phyloP scores from a whole-genome alignment of 495 filamentous ascomycete genomes.

The Acidomyces sp. region DNA sequence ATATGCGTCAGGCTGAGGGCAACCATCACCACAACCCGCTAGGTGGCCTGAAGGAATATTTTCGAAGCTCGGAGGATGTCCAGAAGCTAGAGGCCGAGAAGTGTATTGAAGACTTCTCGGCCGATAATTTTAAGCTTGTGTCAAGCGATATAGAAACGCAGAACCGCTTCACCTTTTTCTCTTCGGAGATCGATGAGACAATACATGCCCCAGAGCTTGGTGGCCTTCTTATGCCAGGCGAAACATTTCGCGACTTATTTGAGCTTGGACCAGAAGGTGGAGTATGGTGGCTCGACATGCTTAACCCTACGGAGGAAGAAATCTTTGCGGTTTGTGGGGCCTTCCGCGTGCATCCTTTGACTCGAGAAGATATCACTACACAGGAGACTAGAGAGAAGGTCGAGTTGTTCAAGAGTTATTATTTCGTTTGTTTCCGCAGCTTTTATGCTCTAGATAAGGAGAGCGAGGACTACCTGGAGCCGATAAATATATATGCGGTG shows the following conservation, averaged over 20 bases:
- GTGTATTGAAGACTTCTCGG: slow-evolving; percentile 1
- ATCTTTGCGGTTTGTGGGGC: slow-evolving; percentile 76
- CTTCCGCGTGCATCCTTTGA: slow-evolving; percentile 86
- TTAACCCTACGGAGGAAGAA: slow-evolving; percentile 81
- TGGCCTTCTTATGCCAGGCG: slow-evolving; percentile 74
- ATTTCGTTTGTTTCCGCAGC: slow-evolving; percentile 92
- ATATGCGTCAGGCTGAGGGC: slow-evolving; percentile 37
- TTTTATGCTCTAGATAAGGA: slow-evolving; percentile 72
- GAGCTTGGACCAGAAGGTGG: slow-evolving; percentile 60
- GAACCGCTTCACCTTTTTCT: slow-evolving; percentile 82
- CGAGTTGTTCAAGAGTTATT: slow-evolving; percentile 92
- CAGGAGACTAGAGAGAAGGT: slow-evolving; percentile 97
- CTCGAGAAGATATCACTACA: slow-evolving; percentile 83
- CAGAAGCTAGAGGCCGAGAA: slow-evolving; percentile 15
- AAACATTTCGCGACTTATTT: slow-evolving; percentile 81
- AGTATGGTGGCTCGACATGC: slow-evolving; percentile 92
- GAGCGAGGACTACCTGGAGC: slow-evolving; percentile 67
- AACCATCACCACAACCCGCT: slow-evolving; percentile 16
- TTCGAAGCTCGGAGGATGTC: slow-evolving; percentile 9
- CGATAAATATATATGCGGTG: slow-evolving; percentile 89
- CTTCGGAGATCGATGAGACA: slow-evolving; percentile 78
- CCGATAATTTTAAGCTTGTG: slow-evolving; percentile 20
- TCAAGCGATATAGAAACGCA: slow-evolving; percentile 3
- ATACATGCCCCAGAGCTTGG: slow-evolving; percentile 82
- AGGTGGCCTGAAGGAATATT: slow-evolving; percentile 4